Conservation (phyloP, 192 early-diverging fungal genomes). For the Thamnidium elegans region DNA sequence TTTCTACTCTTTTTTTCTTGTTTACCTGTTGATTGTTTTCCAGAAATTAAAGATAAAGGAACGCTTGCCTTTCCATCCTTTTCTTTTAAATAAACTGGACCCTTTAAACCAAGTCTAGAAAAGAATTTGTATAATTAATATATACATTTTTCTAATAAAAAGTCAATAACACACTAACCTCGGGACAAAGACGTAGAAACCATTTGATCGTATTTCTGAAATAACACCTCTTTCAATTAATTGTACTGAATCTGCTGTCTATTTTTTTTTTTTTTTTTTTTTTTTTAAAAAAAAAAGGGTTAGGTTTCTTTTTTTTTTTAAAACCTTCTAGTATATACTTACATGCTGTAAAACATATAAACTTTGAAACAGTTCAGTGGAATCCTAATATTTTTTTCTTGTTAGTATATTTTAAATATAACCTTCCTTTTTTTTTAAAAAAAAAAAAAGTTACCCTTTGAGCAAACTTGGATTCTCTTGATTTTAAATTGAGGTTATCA, state of each 20-base stretch:
- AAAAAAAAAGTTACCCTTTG: slow-evolving; percentile 43
- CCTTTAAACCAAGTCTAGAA: slow-evolving; percentile 64
- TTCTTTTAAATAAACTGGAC: slow-evolving; percentile 66
- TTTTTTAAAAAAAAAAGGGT: no score
- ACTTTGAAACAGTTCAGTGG: slow-evolving; percentile 77
- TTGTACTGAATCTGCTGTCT: slow-evolving; percentile 22
- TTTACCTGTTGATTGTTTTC: slow-evolving; percentile 38
- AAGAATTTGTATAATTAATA: neutral
- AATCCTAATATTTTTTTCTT: slow-evolving; percentile 48
- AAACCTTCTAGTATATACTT: slow-evolving; percentile 8
- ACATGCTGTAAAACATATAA: slow-evolving; percentile 60
- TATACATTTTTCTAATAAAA: slow-evolving; percentile 11
- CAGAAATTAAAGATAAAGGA: slow-evolving; percentile 59
- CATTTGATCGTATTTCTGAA: slow-evolving; percentile 69
- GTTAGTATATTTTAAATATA: neutral
- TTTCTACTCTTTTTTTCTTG: neutral
- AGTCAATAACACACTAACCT: slow-evolving; percentile 13
- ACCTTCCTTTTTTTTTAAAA: neutral
- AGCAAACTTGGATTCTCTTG: slow-evolving; percentile 70
- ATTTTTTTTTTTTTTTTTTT: no score
- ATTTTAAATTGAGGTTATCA: slow-evolving; percentile 64
- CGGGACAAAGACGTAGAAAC: slow-evolving; percentile 58
- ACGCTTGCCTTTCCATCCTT: slow-evolving; percentile 50
- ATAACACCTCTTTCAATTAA: slow-evolving; percentile 64
- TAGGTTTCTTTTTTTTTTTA: neutral